Base-by-base conservation (phyloP, 176 grass and related monocot genomes). In the Pharus latifolius region DNA sequence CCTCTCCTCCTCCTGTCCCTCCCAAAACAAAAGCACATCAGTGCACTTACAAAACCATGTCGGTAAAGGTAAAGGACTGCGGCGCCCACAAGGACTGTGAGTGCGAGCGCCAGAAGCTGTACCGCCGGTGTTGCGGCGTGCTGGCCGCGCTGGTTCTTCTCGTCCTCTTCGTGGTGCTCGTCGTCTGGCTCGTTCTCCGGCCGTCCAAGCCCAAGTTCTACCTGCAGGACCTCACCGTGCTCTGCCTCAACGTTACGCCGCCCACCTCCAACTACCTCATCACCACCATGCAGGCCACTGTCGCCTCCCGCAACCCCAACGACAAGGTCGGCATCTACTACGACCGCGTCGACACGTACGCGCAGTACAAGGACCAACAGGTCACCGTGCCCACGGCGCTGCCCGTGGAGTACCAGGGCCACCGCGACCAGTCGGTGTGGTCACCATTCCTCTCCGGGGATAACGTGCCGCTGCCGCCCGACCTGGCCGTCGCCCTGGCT, bases 151-250 rank as follows among this genome's bases (percentile, higher is more conserved):
- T 82, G 1, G 0, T 89, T 30, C 10, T 77, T 8, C 35, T 89
- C 0, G 3, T 40, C 2, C 48, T 79, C 48, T 73, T 92, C 75
- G 0, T 78, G 5, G 10, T 92, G 1, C 26, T 92, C 0, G 2
- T 92, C 42, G 56, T 87, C 2, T 92, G 60, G 75, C 83, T 92
- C 18, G 73, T 62, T 13, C 80, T 96, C 6, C 88, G 77, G 0
- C 85, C 88, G 0, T 75, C 91, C 23, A 96, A 84, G 32, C 92
- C 92, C 1, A 3, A 0, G 1, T 89, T 86, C 82, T 87, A 92
- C 85, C 92, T 96, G 25, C 88, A 92, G 62, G 85, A 92, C 83
- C 70, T 83, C 2, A 76, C 81, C 1, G 75, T 96, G 76, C 58
- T 80, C 27, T 83, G 84, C 82, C 80, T 96, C 27, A 96, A 92